These are phyloP conservation scores for Omphalotus guepiniiformis DNA, from an alignment of 768 basidiomycete genomes.

Conservation along the genomic window DNA sequence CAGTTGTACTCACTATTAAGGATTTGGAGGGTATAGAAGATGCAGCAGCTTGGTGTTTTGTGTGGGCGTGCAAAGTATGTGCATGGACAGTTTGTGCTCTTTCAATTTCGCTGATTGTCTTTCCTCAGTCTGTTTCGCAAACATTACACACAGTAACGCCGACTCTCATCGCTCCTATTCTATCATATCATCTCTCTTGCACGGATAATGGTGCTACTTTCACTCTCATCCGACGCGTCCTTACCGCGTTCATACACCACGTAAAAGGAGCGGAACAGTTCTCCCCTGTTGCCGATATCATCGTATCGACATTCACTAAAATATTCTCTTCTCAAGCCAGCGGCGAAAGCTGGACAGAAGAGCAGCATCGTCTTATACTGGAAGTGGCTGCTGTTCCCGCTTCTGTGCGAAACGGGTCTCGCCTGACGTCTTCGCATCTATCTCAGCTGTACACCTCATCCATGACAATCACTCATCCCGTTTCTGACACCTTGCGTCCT, in stretches of 20 bases:
- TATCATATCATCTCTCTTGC: slow-evolving; percentile 49
- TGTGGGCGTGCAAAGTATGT: slow-evolving; percentile 75
- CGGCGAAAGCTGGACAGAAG: slow-evolving; percentile 18
- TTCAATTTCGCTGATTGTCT: slow-evolving; percentile 6
- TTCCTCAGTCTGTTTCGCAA: slow-evolving; percentile 73
- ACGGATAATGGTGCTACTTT: slow-evolving; percentile 38
- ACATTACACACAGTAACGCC: slow-evolving; percentile 74
- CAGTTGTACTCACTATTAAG: slow-evolving; percentile 51
- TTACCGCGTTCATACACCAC: slow-evolving; percentile 84
- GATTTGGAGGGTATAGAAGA: slow-evolving; percentile 51
- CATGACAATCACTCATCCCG: slow-evolving; percentile 19
- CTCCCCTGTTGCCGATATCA: slow-evolving; percentile 46
- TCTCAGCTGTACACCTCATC: not conserved
- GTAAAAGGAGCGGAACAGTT: slow-evolving; percentile 69
- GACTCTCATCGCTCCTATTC: slow-evolving; percentile 54
- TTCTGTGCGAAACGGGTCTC: slow-evolving; percentile 68
- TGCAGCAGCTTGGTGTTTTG: slow-evolving; percentile 67
- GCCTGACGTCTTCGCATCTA: slow-evolving; percentile 34
- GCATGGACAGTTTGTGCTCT: not conserved
- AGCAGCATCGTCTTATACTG: slow-evolving; percentile 46
- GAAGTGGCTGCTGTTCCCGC: slow-evolving; percentile 54
- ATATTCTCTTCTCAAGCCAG: slow-evolving; percentile 6
- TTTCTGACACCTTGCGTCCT: slow-evolving; percentile 4
- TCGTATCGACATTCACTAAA: slow-evolving; percentile 38
- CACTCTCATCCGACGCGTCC: slow-evolving; percentile 61